These are phyloP conservation scores for Macaranga tanarius DNA, from an alignment of 441 rosid genomes.

Conservation along the genomic window DNA sequence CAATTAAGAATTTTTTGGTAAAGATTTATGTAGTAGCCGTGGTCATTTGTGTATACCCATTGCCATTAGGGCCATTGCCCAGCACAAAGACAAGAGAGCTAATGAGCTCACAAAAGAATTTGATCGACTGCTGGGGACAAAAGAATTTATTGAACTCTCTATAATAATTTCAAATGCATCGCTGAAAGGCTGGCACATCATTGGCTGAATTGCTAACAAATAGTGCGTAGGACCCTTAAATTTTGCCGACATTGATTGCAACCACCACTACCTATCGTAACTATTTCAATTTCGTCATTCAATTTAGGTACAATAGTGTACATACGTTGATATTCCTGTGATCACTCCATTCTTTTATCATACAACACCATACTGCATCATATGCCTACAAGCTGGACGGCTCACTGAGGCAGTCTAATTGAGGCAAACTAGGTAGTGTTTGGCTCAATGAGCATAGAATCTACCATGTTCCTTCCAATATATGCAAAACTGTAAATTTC, in stretches of 20 bases:
- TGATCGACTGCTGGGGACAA: background rate
- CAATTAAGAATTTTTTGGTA: too few species aligned
- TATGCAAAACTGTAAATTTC: background rate
- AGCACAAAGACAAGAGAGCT: background rate
- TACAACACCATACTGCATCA: background rate
- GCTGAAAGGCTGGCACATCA: background rate
- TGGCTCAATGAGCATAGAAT: background rate
- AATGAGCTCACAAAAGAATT: background rate
- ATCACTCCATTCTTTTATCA: background rate
- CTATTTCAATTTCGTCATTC: too few species aligned
- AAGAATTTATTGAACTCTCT: background rate
- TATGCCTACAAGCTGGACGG: background rate
- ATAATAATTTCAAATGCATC: background rate
- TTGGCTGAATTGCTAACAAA: background rate
- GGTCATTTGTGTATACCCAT: background rate
- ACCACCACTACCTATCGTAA: background rate
- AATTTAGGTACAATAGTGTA: too few species aligned
- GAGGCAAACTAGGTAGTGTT: background rate
- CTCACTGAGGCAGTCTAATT: too few species aligned
- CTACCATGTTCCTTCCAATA: background rate
- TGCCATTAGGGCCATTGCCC: too few species aligned
- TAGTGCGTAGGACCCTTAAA: background rate
- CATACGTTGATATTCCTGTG: too few species aligned
- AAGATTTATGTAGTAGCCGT: background rate
- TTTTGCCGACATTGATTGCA: constrained; percentile 4